Conservation (phyloP, 805 yeast genomes). For the Starmerella sirachaensis region DNA sequence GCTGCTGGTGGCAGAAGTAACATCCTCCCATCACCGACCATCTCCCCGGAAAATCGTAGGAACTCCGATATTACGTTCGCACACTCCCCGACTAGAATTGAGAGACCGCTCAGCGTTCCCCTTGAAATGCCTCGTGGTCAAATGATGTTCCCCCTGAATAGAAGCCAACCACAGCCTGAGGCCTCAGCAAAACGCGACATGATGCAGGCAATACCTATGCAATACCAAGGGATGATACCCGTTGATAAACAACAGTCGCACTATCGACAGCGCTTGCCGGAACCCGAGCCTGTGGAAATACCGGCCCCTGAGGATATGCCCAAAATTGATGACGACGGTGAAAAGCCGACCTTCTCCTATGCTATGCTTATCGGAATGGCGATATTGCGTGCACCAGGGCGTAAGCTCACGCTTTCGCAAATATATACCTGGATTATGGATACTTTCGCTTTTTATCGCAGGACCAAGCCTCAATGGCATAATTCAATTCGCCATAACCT, state of each 20-base stretch:
- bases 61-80: background rate
- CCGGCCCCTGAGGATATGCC: constrained; percentile 30
- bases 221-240: no score
- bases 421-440: constrained; percentile 87
- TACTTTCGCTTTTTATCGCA: constrained; percentile 70
- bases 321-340: constrained; percentile 39
- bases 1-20: background rate
- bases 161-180: background rate
- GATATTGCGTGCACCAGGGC: constrained; percentile 61
- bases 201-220: no score
- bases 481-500: constrained; percentile 91
- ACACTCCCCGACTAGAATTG: constrained; percentile 2
- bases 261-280: no score
- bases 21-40: constrained; percentile 4
- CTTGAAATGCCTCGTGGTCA: background rate
- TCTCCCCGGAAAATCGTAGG: constrained; percentile 5
- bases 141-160: background rate
- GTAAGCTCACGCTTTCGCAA: constrained; percentile 65
- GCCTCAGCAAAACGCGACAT: no score
- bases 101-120: constrained; percentile 5
- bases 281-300: constrained; percentile 2
- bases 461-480: constrained; percentile 92
- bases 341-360: constrained; percentile 87
- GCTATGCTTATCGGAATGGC: constrained; percentile 93
- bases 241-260: no score